phyloP scores from a whole-genome alignment of 140 eudicot genomes.

The Bidens hawaiensis region DNA sequence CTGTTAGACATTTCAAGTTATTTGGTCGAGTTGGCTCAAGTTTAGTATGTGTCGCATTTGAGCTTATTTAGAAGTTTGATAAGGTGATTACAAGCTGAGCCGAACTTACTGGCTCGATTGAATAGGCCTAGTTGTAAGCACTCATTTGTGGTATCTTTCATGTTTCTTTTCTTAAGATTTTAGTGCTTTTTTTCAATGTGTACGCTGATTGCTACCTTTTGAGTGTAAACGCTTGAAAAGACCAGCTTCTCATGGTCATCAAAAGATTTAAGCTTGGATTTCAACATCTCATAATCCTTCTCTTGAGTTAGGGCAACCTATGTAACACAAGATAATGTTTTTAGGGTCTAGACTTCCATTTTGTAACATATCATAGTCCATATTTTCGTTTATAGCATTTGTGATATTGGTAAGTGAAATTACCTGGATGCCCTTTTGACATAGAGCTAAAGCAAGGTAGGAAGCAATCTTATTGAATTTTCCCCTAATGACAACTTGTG shows the following conservation, averaged over 20 bases:
- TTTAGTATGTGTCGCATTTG: too few species aligned
- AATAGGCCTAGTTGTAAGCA: background rate
- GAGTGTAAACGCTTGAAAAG: slow-evolving; percentile 20
- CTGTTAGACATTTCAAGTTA: too few species aligned
- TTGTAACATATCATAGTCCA: background rate
- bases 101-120: too few species aligned
- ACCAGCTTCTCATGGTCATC: slow-evolving; percentile 33
- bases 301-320: slow-evolving; percentile 43
- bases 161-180: too few species aligned
- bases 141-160: background rate
- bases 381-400: background rate
- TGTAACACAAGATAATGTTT: background rate
- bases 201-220: slow-evolving; percentile 32
- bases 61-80: too few species aligned
- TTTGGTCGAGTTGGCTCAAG: too few species aligned
- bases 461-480: slow-evolving; percentile 48
- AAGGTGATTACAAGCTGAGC: too few species aligned
- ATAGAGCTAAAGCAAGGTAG: slow-evolving; percentile 49
- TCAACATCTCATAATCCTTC: slow-evolving; percentile 45
- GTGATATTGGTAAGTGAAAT: background rate
- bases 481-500: slow-evolving; percentile 50
- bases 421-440: slow-evolving; percentile 63
- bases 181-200: background rate
- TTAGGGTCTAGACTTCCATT: background rate
- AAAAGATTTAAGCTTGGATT: slow-evolving; percentile 29